Percentiles rank a stretch among this genome's conserved stretches.
phyloP scores from a whole-genome alignment of 1,139 yeast genomes.

The Saccharomyces pastorianus region DNA sequence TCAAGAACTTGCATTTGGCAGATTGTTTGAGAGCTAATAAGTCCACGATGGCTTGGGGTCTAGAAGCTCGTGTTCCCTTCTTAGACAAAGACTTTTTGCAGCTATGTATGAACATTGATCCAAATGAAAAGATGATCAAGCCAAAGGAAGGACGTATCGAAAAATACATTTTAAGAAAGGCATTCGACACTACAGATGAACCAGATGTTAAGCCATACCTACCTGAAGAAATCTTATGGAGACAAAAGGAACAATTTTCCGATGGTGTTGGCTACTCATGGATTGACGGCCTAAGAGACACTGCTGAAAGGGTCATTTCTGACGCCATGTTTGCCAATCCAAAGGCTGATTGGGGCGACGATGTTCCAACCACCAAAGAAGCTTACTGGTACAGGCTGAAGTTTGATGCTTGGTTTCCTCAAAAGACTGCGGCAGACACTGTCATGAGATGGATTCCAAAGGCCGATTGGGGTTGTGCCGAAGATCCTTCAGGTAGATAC shows the following conservation, averaged over 20 bases:
- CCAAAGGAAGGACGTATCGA: conserved; percentile 68
- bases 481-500: conserved; percentile 96
- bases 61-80: conserved; percentile 99
- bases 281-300: conserved; percentile 95
- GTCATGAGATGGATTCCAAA: conserved; percentile 99
- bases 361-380: conserved; percentile 93
- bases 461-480: conserved; percentile 99
- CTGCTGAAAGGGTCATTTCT: conserved; percentile 76
- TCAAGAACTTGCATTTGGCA: conserved; percentile 92
- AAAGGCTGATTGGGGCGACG: conserved; percentile 92
- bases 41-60: conserved; percentile 99
- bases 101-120: conserved; percentile 89
- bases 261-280: conserved; percentile 99
- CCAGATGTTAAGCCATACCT: conserved; percentile 71
- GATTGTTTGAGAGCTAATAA: conserved; percentile 98
- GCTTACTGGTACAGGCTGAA: conserved; percentile 98
- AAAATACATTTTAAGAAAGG: conserved; percentile 92
- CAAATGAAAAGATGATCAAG: conserved; percentile 80
- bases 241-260: conserved; percentile 98
- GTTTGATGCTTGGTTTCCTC: conserved; percentile 87
- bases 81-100: conserved; percentile 89
- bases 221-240: conserved; percentile 94
- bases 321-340: conserved; percentile 88
- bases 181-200: conserved; percentile 78
- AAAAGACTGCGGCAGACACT: conserved; percentile 86